Evolutionary conservation across 352 stramenopile genomes (phyloP), one percentile per base, ranked within the genome.

Genomic region (Phytophthora pluvialis): DNA sequence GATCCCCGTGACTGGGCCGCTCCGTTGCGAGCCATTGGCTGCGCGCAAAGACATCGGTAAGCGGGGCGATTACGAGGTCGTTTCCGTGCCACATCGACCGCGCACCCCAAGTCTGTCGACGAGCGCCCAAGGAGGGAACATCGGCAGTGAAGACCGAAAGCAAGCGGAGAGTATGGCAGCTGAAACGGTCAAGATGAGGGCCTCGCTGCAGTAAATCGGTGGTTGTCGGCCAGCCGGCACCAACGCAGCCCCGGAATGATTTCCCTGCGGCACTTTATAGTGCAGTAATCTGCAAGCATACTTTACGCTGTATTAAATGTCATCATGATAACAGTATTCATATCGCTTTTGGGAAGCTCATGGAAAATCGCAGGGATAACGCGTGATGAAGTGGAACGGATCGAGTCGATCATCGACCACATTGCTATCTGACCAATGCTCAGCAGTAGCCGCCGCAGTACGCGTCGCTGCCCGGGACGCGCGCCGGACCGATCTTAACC

Each of bases 391-490:
- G 21, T 21, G 21, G 21, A 21, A 21, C 21, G 2, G 21, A 21
- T 21, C 21, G 21, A 21, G 21, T 21, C 21, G 21, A 21, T 21
- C 21, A 21, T 21, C n/a, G n/a, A n/a, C n/a, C n/a, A n/a, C n/a
- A n/a, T n/a, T n/a, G n/a, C n/a, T n/a, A n/a, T 21, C 21, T 21
- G 21, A 21, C 21, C 21, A 21, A 18, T 13, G 15, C 8, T 53
- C 43, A 92, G 58, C 81, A 90, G 48, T 89, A 90, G 7, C 83
- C 83, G n/a, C 79, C 80, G 54, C 79, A 86, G 71, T 90, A 92
- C 28, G 57, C 47, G 4, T 59, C 57, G 43, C 76, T 80, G 28
- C 49, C 60, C 1, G 56, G 42, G 26, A 79, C 80, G 2, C 60
- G 53, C 11, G 83, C 83, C 0, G 83, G 81, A 0, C 83, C 83